Conservation (phyloP, 192 early-diverging fungal genomes). For the Entomortierella parvispora region DNA sequence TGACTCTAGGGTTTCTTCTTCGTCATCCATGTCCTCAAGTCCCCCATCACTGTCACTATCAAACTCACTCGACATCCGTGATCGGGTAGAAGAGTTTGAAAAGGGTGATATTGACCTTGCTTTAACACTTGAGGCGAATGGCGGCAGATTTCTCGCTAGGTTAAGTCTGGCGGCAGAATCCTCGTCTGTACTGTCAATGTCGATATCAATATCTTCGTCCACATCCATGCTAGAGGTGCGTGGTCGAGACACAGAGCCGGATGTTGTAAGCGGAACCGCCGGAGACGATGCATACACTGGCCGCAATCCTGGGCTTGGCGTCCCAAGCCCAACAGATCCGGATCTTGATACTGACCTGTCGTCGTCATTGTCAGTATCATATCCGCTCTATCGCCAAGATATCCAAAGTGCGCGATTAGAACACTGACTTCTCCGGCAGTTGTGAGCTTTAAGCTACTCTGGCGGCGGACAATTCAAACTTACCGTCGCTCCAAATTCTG, state of each 20-base stretch:
- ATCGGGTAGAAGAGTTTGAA: constrained; percentile 39
- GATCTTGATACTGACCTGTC: constrained; percentile 40
- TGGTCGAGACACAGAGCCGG: constrained; percentile 5
- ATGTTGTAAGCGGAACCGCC: constrained; percentile 9
- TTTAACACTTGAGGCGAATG: constrained; percentile 24
- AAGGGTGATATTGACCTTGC: constrained; percentile 49
- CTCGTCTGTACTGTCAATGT: constrained; percentile 45
- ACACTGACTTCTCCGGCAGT: too few relatives aligned
- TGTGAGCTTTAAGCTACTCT: too few relatives aligned
- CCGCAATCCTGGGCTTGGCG: constrained; percentile 41
- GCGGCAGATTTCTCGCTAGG: constrained; percentile 8
- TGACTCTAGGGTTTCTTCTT: constrained; percentile 22
- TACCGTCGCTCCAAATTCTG: constrained; percentile 50
- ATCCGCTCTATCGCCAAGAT: constrained; percentile 31
- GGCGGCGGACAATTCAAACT: background rate
- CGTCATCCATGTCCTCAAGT: constrained; percentile 12
- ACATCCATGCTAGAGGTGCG: constrained; percentile 34
- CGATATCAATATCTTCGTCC: constrained; percentile 44
- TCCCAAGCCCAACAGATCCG: constrained; percentile 18
- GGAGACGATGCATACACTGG: constrained; percentile 24
- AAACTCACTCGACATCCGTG: constrained; percentile 40
- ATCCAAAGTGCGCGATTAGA: background rate
- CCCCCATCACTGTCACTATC: constrained; percentile 34
- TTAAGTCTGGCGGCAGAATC: constrained; percentile 6
- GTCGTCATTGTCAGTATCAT: constrained; percentile 51